Evolutionary conservation across 1,284 basidiomycete genomes (phyloP).

Genomic region (Marasmius tenuissimus): DNA sequence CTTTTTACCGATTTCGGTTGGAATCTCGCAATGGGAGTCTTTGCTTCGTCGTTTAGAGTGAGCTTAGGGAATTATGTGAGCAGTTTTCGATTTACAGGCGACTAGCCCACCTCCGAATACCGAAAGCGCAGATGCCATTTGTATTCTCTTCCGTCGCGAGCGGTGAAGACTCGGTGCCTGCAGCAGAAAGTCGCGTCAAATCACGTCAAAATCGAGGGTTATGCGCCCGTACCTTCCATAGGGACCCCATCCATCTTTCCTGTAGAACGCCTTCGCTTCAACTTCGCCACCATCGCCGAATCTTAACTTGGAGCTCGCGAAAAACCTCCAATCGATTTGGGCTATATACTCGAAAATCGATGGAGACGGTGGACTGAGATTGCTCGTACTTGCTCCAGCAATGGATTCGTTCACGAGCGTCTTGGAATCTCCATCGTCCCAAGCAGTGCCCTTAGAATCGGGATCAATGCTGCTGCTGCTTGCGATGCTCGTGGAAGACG

Average conservation of each 20-base stretch:
- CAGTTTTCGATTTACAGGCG: neutral
- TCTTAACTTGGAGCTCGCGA: conserved; percentile 6
- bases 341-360: conserved; percentile 6
- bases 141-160: conserved; percentile 21
- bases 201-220: neutral
- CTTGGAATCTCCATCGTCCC: neutral
- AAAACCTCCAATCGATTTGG: conserved; percentile 10
- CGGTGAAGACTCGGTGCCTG: conserved; percentile 19
- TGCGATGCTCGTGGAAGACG: neutral
- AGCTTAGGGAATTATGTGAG: conserved; percentile 5
- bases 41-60: conserved; percentile 9
- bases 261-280: neutral
- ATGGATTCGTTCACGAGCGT: neutral
- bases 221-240: neutral
- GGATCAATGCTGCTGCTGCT: neutral
- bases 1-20: conserved; percentile 4
- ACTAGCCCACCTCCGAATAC: conserved; percentile 11
- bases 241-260: neutral
- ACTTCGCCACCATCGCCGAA: conserved; percentile 3
- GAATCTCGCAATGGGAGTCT: conserved; percentile 13
- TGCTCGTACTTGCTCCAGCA: neutral
- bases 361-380: neutral
- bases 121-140: conserved; percentile 17
- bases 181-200: neutral
- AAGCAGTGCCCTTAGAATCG: neutral